These are phyloP conservation scores for Hemileccinum impolitum DNA, from an alignment of 768 basidiomycete genomes.

Conservation along the genomic window DNA sequence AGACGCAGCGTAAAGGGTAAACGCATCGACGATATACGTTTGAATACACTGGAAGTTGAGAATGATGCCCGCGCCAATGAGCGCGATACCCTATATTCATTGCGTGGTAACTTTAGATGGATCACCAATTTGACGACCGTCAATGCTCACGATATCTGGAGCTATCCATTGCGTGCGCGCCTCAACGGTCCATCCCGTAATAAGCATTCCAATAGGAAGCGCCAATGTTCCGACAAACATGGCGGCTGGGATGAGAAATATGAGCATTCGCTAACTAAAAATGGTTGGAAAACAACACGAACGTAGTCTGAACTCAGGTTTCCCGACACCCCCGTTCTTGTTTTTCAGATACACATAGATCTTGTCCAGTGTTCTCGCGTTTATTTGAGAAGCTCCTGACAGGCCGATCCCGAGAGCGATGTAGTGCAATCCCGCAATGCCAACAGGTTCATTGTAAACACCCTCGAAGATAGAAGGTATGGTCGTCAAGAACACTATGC, in stretches of 20 bases:
- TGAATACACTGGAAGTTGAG: constrained; percentile 60
- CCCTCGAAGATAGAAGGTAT: constrained; percentile 56
- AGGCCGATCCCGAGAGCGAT: constrained; percentile 69
- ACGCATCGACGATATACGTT: constrained; percentile 65
- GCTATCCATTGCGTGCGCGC: constrained; percentile 63
- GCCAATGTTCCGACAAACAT: constrained; percentile 57
- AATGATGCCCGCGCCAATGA: constrained; percentile 56
- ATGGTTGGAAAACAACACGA: constrained; percentile 9
- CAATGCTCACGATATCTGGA: constrained; percentile 53
- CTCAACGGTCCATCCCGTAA: constrained; percentile 70
- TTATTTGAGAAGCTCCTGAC: constrained; percentile 46
- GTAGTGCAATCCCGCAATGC: constrained; percentile 67
- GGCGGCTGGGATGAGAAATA: constrained; percentile 37
- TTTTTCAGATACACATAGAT: constrained; percentile 49
- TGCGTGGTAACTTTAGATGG: background rate
- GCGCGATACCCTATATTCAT: constrained; percentile 48
- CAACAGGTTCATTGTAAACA: constrained; percentile 51
- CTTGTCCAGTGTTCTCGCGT: constrained; percentile 54
- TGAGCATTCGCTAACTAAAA: background rate
- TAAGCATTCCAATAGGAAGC: constrained; percentile 64
- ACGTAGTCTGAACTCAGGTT: constrained; percentile 54
- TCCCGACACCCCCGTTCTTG: constrained; percentile 52
- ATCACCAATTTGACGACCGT: too few relatives aligned
- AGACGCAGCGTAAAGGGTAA: constrained; percentile 65
- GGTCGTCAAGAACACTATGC: constrained; percentile 63